Percentiles rank a stretch among this genome's conserved stretches.
Conservation (phyloP, 768 basidiomycete genomes). For the Macrolepiota dolichaula region DNA sequence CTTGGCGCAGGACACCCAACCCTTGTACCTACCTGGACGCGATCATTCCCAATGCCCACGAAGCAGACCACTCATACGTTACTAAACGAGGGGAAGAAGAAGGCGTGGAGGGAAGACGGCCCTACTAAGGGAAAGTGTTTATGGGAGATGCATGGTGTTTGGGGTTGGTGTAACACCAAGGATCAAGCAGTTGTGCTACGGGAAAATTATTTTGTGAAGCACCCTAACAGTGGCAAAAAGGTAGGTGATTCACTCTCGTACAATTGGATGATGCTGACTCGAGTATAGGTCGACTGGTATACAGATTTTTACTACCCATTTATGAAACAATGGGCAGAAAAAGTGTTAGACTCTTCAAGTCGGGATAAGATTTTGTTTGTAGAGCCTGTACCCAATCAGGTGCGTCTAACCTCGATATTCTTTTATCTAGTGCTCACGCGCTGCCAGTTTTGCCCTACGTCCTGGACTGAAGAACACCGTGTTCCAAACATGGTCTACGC, state of each 20-base stretch:
- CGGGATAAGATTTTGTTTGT: slow-evolving; percentile 65
- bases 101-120: slow-evolving; percentile 72
- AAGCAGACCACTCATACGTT: slow-evolving; percentile 51
- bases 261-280: neutral
- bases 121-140: slow-evolving; percentile 72
- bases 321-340: slow-evolving; percentile 60
- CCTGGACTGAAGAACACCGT: slow-evolving; percentile 65
- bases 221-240: slow-evolving; percentile 62
- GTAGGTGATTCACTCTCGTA: slow-evolving; percentile 27
- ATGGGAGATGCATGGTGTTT: slow-evolving; percentile 93
- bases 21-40: slow-evolving; percentile 70
- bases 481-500: slow-evolving; percentile 30
- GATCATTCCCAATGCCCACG: slow-evolving; percentile 90
- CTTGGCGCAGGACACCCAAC: slow-evolving; percentile 90
- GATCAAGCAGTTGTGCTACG: slow-evolving; percentile 70
- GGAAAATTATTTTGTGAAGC: slow-evolving; percentile 78
- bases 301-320: slow-evolving; percentile 83
- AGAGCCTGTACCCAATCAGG: slow-evolving; percentile 94
- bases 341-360: slow-evolving; percentile 46
- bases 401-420: slow-evolving; percentile 22
- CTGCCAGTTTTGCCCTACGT: slow-evolving; percentile 69
- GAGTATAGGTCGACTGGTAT: slow-evolving; percentile 78
- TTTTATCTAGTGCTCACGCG: neutral
- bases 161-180: slow-evolving; percentile 77
- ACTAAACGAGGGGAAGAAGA: slow-evolving; percentile 56